A percentile compares a stretch with the other conserved stretches of the same genome.
Evolutionary conservation across 257 asterid species (phyloP).

Genomic region (Gynochthodes officinalis): DNA sequence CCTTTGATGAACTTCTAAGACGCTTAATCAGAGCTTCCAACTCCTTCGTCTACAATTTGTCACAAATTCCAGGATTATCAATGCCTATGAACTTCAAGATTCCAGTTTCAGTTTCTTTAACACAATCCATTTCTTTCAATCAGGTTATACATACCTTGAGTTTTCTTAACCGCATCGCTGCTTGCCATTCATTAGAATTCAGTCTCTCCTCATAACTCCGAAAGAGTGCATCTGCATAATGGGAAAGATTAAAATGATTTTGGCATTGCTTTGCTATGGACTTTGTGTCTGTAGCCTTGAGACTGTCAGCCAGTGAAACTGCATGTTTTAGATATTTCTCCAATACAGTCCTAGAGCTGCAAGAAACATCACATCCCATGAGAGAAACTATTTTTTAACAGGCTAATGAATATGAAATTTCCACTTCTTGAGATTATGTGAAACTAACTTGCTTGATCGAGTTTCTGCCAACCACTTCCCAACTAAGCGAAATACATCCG

Average conservation of each 20-base stretch:
- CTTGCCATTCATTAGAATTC: slow-evolving; percentile 92
- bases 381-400: neutral
- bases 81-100: neutral
- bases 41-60: slow-evolving; percentile 71
- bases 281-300: slow-evolving; percentile 45
- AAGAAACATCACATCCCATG: slow-evolving; percentile 8
- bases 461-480: slow-evolving; percentile 99
- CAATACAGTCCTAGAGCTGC: slow-evolving; percentile 88
- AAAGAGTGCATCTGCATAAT: slow-evolving; percentile 93
- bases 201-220: slow-evolving; percentile 94
- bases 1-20: slow-evolving; percentile 72
- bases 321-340: slow-evolving; percentile 96
- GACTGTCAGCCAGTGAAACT: slow-evolving; percentile 71
- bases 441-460: slow-evolving; percentile 91
- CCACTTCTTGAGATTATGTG: slow-evolving; percentile 8
- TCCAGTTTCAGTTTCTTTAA: neutral
- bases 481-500: slow-evolving; percentile 84
- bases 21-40: slow-evolving; percentile 82
- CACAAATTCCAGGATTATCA: neutral
- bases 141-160: slow-evolving; percentile 57
- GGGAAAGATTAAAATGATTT: slow-evolving; percentile 98
- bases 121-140: neutral
- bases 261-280: slow-evolving; percentile 69
- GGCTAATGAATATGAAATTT: neutral
- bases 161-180: slow-evolving; percentile 74